phyloP scores from a whole-genome alignment of 1,284 basidiomycete species.

The Cutaneotrichosporon sp. region DNA sequence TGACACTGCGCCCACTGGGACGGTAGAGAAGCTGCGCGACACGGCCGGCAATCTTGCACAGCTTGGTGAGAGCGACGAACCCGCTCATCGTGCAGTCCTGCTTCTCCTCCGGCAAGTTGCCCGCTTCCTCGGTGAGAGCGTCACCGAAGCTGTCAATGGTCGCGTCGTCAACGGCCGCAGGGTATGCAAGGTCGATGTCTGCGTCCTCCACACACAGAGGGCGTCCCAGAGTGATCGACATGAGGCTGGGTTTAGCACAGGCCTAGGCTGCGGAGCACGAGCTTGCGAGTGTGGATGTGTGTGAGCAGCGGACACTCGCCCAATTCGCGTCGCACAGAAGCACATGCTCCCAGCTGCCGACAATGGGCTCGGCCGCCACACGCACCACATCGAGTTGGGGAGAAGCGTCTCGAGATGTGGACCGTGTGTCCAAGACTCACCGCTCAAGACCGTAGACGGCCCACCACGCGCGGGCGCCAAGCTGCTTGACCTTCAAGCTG shows the following conservation, averaged over 20 bases:
- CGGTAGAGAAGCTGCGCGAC: slow-evolving; percentile 60
- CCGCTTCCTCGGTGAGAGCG: slow-evolving; percentile 20
- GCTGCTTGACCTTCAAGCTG: slow-evolving; percentile 76
- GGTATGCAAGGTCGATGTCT: slow-evolving; percentile 61
- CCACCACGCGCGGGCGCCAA: slow-evolving; percentile 86
- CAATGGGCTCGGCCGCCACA: too few species aligned
- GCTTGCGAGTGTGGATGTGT: too few species aligned
- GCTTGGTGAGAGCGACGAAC: slow-evolving; percentile 68
- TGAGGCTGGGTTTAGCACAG: slow-evolving; percentile 63
- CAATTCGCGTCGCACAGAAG: too few species aligned
- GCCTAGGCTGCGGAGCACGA: too few species aligned
- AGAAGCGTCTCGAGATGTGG: too few species aligned
- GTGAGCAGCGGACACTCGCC: too few species aligned
- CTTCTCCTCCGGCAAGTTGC: slow-evolving; percentile 58
- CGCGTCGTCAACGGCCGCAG: slow-evolving; percentile 77
- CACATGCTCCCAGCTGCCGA: too few species aligned
- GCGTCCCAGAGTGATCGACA: slow-evolving; percentile 79
- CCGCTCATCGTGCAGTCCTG: slow-evolving; percentile 64
- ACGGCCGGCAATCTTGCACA: slow-evolving; percentile 75
- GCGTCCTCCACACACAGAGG: slow-evolving; percentile 55
- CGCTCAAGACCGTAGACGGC: slow-evolving; percentile 77
- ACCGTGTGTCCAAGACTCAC: slow-evolving; percentile 26
- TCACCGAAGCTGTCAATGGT: slow-evolving; percentile 58
- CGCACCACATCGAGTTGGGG: too few species aligned
- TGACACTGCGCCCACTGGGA: slow-evolving; percentile 37